Conservation (phyloP, 2,329 filamentous ascomycete genomes). For the Alternaria gansuensis region DNA sequence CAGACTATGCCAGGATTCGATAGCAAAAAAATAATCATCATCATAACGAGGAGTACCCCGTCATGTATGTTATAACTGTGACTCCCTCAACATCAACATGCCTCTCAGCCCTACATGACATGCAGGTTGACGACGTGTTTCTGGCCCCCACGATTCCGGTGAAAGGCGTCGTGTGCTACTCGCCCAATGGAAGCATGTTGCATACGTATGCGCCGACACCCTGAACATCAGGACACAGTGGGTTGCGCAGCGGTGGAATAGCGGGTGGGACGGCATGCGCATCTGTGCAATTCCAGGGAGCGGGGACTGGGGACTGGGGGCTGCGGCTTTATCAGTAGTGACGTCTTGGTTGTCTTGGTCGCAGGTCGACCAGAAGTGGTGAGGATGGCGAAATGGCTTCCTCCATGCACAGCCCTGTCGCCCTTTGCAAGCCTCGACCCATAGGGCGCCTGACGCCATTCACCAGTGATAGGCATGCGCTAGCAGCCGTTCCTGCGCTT, state of each 20-base stretch:
- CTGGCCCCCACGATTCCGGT: conserved; percentile 36
- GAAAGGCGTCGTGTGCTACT: conserved; percentile 14
- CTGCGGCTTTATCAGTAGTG: conserved; percentile 23
- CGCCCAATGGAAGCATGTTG: conserved; percentile 18
- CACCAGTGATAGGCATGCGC: conserved; percentile 24
- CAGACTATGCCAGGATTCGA: background rate
- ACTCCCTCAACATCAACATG: conserved; percentile 17
- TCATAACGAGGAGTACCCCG: conserved; percentile 1
- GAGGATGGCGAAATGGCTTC: conserved; percentile 16
- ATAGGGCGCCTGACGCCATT: conserved; percentile 18
- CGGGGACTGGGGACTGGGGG: conserved; percentile 20
- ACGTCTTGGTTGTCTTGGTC: conserved; percentile 7
- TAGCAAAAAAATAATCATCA: background rate
- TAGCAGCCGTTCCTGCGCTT: conserved; percentile 34
- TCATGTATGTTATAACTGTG: background rate
- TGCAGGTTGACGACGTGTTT: conserved; percentile 23
- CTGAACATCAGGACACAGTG: conserved; percentile 20
- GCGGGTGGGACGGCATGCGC: conserved; percentile 22
- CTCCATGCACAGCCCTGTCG: conserved; percentile 30
- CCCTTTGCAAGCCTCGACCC: conserved; percentile 24
- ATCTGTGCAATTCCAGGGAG: conserved; percentile 19
- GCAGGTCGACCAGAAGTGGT: conserved; percentile 3
- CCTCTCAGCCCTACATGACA: conserved; percentile 7
- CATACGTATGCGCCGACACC: conserved; percentile 22
- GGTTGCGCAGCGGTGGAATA: conserved; percentile 11